Evolutionary conservation across 1,284 basidiomycete genomes (phyloP).

Genomic region (Cryptococcus sp.): DNA sequence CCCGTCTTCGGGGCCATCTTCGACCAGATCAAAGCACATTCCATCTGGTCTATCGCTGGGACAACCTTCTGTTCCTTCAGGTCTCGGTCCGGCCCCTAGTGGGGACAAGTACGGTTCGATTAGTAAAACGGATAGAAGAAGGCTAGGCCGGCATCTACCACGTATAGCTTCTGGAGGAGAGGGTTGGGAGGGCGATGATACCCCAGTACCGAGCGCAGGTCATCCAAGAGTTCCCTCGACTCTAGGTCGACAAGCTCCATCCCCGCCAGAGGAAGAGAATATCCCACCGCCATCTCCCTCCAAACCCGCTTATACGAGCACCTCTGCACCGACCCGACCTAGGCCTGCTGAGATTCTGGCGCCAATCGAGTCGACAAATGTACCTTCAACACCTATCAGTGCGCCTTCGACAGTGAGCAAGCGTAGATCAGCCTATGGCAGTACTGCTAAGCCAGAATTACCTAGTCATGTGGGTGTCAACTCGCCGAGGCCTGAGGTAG

Average conservation of each 20-base stretch:
- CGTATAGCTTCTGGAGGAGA: slow-evolving; percentile 47
- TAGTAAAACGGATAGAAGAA: slow-evolving; percentile 36
- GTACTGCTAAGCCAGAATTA: slow-evolving; percentile 23
- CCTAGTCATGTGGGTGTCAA: slow-evolving; percentile 11
- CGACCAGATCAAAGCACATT: slow-evolving; percentile 13
- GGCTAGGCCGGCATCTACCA: slow-evolving; percentile 47
- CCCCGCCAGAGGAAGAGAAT: slow-evolving; percentile 2
- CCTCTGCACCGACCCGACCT: slow-evolving; percentile 7
- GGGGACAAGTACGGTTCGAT: slow-evolving; percentile 40
- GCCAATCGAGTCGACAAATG: slow-evolving; percentile 25
- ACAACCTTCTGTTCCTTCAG: slow-evolving; percentile 2
- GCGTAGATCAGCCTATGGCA: slow-evolving; percentile 23
- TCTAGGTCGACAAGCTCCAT: slow-evolving; percentile 15
- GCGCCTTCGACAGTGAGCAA: slow-evolving; percentile 13
- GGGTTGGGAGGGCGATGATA: slow-evolving; percentile 37
- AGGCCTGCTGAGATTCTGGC: slow-evolving; percentile 21
- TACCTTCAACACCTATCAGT: slow-evolving; percentile 6
- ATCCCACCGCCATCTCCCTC: slow-evolving; percentile 2
- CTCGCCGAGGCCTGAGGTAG: slow-evolving; percentile 35
- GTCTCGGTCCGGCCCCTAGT: slow-evolving; percentile 4
- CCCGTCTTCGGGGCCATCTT: slow-evolving; percentile 11
- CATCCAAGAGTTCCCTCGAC: slow-evolving; percentile 22
- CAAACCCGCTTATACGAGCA: slow-evolving; percentile 1
- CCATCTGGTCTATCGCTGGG: slow-evolving; percentile 22
- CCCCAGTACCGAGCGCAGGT: slow-evolving; percentile 9